phyloP scores from a whole-genome alignment of 352 stramenopile genomes.

The Phytophthora crassamura region DNA sequence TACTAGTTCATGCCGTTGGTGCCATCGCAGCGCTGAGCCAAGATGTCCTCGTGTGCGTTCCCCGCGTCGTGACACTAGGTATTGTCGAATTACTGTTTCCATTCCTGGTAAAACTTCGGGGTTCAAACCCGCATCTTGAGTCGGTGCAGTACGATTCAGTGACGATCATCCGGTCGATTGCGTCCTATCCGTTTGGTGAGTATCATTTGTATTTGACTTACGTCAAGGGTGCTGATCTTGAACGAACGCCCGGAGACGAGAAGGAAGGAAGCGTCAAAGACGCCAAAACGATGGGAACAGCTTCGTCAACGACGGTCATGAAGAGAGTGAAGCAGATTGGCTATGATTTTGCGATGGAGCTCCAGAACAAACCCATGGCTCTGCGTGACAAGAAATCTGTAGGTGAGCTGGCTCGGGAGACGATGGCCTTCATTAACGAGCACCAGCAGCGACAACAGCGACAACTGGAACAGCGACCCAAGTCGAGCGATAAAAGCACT shows the following conservation, averaged over 20 bases:
- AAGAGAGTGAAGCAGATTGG: slow-evolving; percentile 64
- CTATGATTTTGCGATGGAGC: slow-evolving; percentile 65
- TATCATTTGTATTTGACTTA: slow-evolving; percentile 50
- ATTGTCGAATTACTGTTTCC: slow-evolving; percentile 49
- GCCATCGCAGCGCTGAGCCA: slow-evolving; percentile 67
- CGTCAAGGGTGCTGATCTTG: slow-evolving; percentile 18
- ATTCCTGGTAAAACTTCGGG: slow-evolving; percentile 28
- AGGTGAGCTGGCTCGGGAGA: slow-evolving; percentile 67
- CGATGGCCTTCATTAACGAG: slow-evolving; percentile 61
- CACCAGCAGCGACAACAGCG: slow-evolving; percentile 30
- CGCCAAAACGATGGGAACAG: neutral
- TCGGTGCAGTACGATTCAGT: slow-evolving; percentile 59
- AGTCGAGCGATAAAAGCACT: slow-evolving; percentile 5
- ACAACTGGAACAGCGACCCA: slow-evolving; percentile 17
- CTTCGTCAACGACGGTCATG: slow-evolving; percentile 36
- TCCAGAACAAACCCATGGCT: slow-evolving; percentile 43
- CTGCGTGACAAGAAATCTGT: slow-evolving; percentile 57
- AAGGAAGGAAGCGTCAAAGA: slow-evolving; percentile 9
- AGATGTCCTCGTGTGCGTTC: slow-evolving; percentile 69
- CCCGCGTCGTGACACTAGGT: slow-evolving; percentile 50
- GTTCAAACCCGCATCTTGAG: slow-evolving; percentile 31
- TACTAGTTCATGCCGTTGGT: slow-evolving; percentile 53
- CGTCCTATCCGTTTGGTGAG: slow-evolving; percentile 69
- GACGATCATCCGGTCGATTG: slow-evolving; percentile 55
- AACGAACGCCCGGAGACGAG: slow-evolving; percentile 2